A percentile compares a stretch with the other conserved stretches of the same genome.
phyloP scores from a whole-genome alignment of 208 protist species.

The Lotmaria passim region DNA sequence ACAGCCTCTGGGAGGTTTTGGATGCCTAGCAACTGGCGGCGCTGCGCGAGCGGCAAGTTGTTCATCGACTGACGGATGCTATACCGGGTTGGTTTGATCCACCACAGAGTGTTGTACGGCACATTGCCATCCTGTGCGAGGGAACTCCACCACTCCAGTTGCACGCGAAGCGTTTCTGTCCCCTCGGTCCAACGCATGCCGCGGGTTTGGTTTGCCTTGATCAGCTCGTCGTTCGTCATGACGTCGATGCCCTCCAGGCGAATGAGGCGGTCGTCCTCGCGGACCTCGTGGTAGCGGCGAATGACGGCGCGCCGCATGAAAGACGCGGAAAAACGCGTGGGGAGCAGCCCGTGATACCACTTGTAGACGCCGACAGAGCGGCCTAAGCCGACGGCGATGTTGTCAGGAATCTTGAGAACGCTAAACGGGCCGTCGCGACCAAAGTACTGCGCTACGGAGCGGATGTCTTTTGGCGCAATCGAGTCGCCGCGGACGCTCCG shows the following conservation, averaged over 20 bases:
- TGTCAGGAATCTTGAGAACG: constrained; percentile 82
- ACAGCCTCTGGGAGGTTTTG: constrained; percentile 85
- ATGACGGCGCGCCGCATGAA: constrained; percentile 74
- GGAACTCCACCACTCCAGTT: constrained; percentile 88
- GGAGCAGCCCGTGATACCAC: constrained; percentile 76
- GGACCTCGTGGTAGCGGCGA: constrained; percentile 77
- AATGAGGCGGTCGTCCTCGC: constrained; percentile 86
- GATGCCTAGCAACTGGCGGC: constrained; percentile 88
- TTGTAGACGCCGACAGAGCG: constrained; percentile 76
- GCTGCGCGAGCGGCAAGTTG: constrained; percentile 77
- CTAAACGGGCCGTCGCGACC: constrained; percentile 80
- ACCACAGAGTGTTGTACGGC: constrained; percentile 91
- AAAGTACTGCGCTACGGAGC: constrained; percentile 79
- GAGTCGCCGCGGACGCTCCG: constrained; percentile 72
- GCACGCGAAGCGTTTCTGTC: constrained; percentile 79
- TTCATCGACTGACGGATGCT: constrained; percentile 88
- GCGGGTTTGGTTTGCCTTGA: constrained; percentile 84
- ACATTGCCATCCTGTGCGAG: constrained; percentile 77
- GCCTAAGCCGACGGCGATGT: constrained; percentile 72
- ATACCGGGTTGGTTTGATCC: constrained; percentile 88
- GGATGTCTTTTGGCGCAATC: constrained; percentile 80
- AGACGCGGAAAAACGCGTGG: constrained; percentile 59
- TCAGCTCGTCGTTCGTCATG: constrained; percentile 79
- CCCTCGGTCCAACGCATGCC: constrained; percentile 91
- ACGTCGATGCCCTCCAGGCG: constrained; percentile 81